Conservation (phyloP, 768 basidiomycete genomes). For the Tulasnella sp. region DNA sequence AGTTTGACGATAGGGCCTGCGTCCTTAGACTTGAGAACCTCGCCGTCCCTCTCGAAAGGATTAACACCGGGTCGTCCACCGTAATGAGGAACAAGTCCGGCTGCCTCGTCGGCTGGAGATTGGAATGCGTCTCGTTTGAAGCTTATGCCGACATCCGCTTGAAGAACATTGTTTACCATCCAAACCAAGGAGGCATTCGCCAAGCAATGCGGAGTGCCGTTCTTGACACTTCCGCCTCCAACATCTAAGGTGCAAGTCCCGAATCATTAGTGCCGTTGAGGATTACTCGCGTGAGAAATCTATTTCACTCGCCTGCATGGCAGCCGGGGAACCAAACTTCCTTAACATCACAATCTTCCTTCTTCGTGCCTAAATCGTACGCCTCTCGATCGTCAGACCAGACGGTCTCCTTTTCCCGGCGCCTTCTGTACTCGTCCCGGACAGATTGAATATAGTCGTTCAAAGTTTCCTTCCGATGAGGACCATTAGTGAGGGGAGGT, state of each 20-base stretch:
- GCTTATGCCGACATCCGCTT: constrained; percentile 47
- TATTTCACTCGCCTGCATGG: constrained; percentile 20
- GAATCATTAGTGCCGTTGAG: neutral
- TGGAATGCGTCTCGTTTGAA: constrained; percentile 30
- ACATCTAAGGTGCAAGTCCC: constrained; percentile 16
- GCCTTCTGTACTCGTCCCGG: neutral
- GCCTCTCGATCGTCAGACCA: neutral
- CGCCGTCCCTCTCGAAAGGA: neutral
- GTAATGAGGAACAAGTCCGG: neutral
- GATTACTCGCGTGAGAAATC: neutral
- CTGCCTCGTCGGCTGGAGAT: neutral
- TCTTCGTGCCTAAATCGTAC: neutral
- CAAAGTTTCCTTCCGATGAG: neutral
- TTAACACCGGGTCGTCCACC: neutral
- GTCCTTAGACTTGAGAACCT: neutral
- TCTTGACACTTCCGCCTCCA: constrained; percentile 23
- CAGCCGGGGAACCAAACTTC: constrained; percentile 28
- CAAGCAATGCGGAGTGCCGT: constrained; percentile 15
- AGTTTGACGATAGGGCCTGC: neutral
- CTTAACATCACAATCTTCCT: constrained; percentile 8
- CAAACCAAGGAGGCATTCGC: constrained; percentile 22
- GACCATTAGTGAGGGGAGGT: neutral
- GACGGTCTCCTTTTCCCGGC: neutral
- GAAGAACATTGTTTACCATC: constrained; percentile 35
- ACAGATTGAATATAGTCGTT: neutral